These are phyloP conservation scores for Phymatotrichopsis omnivora DNA, from an alignment of 2,329 filamentous ascomycete species.

Conservation along the genomic window DNA sequence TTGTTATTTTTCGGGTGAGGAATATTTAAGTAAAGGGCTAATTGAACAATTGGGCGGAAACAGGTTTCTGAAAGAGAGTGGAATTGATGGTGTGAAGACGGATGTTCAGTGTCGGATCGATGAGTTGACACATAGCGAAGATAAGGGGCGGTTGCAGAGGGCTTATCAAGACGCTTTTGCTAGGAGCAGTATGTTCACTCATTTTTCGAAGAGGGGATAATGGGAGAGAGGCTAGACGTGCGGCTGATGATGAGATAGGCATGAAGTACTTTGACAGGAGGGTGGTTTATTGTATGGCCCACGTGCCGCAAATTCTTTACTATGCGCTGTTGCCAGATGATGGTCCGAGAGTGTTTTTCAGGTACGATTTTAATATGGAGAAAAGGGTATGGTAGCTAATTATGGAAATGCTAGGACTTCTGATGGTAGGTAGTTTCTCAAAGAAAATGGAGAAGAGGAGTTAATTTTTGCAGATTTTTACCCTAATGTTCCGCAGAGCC, in stretches of 20 bases:
- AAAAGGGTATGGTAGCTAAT: slow-evolving; percentile 34
- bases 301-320: slow-evolving; percentile 76
- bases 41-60: neutral
- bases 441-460: no score
- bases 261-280: slow-evolving; percentile 61
- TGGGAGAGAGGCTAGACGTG: slow-evolving; percentile 67
- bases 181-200: slow-evolving; percentile 50
- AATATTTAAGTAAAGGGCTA: neutral
- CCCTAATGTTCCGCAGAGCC: slow-evolving; percentile 66
- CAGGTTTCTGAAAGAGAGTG: slow-evolving; percentile 58
- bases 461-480: slow-evolving; percentile 53
- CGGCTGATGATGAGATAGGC: slow-evolving; percentile 53
- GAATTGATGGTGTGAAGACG: slow-evolving; percentile 81
- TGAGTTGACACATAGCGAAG: slow-evolving; percentile 35
- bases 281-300: slow-evolving; percentile 90
- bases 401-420: slow-evolving; percentile 8
- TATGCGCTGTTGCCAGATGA: slow-evolving; percentile 70
- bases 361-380: slow-evolving; percentile 55
- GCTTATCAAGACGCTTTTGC: slow-evolving; percentile 25
- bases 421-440: slow-evolving; percentile 6
- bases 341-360: slow-evolving; percentile 60
- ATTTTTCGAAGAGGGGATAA: slow-evolving; percentile 57
- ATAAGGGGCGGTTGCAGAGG: slow-evolving; percentile 8
- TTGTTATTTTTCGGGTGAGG: neutral
- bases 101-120: slow-evolving; percentile 89